Base-by-base conservation (phyloP, 169 alveolate genomes). In the Plasmodium berghei region DNA sequence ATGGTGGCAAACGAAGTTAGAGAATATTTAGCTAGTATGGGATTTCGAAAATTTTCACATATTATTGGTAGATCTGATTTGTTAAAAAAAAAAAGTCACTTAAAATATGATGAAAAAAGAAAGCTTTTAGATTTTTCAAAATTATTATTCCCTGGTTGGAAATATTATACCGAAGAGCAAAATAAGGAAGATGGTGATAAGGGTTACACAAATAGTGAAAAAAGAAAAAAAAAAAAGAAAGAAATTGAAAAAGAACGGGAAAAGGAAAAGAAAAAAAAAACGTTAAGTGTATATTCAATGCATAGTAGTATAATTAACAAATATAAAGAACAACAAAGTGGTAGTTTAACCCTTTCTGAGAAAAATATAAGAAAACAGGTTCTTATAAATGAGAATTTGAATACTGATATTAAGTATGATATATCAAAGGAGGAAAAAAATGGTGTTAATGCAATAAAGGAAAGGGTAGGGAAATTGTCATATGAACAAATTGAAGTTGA, bases 1-100 rank as follows among this genome's bases (percentile, higher is more conserved):
- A 74, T 94, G 94, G 63, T 92, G 52, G 95, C 95, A 16, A 89
- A 90, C 22, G 97, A 93, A 88, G 94, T 93, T 42, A 74, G 95
- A 34, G 92, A 71, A 71, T 85, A 87, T 22, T 80, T 94, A 93
- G 94, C 95, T 26, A 72, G 90, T 71, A 83, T 93, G 90, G 94
- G 97, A 22, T 80, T 93, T 67, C 59, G 93, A 26, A 71, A 87
- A 28, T 80, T 88, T 49, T 72, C 92, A n/a, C 89, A 80, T 20
- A 56, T 72, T 40, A 91, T 74, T 24, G 94, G 92, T 8, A 74
- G 92, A 71, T 77, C 92, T 42, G 91, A 86, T 72, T 71, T 86
- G 34, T 54, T 86, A 28, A 69, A 86, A 86, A 86, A 71, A 64
- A 86, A 86, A 54, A 87, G 72, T 63, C 86, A 86, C 46, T 54